These are phyloP conservation scores for Circinella minor DNA, from an alignment of 371 early-diverging fungal genomes.

Conservation along the genomic window DNA sequence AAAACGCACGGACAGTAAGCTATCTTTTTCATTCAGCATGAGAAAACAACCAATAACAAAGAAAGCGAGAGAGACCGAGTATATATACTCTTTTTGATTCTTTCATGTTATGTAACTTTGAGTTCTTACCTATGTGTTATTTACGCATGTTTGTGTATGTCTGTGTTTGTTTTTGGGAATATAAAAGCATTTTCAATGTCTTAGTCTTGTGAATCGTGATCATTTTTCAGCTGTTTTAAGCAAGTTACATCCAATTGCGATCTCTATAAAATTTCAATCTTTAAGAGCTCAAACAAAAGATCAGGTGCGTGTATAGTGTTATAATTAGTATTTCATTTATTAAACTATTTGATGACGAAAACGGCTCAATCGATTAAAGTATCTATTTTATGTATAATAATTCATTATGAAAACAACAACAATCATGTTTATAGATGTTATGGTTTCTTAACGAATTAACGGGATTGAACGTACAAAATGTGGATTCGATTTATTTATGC, in stretches of 20 bases:
- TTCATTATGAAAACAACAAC: not conserved
- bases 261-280: slow-evolving; percentile 49
- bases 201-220: slow-evolving; percentile 71
- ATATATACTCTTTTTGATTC: too few relatives aligned
- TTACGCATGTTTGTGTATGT: not conserved
- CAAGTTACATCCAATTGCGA: slow-evolving; percentile 54
- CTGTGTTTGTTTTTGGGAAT: not conserved
- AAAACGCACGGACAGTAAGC: slow-evolving; percentile 47
- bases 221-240: slow-evolving; percentile 56
- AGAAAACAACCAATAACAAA: not conserved
- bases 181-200: slow-evolving; percentile 57
- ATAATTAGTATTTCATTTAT: slow-evolving; percentile 7
- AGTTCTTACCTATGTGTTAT: not conserved
- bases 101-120: too few relatives aligned
- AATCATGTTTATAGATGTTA: slow-evolving; percentile 44
- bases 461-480: slow-evolving; percentile 46
- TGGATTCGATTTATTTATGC: slow-evolving; percentile 60
- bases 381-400: not conserved
- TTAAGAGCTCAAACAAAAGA: slow-evolving; percentile 45
- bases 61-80: not conserved
- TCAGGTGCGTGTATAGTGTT: slow-evolving; percentile 37
- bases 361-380: too few relatives aligned
- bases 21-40: not conserved
- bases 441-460: slow-evolving; percentile 70
- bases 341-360: too few relatives aligned